Base-by-base conservation (phyloP, 2,329 filamentous ascomycete genomes). In the Lachnellula arida region DNA sequence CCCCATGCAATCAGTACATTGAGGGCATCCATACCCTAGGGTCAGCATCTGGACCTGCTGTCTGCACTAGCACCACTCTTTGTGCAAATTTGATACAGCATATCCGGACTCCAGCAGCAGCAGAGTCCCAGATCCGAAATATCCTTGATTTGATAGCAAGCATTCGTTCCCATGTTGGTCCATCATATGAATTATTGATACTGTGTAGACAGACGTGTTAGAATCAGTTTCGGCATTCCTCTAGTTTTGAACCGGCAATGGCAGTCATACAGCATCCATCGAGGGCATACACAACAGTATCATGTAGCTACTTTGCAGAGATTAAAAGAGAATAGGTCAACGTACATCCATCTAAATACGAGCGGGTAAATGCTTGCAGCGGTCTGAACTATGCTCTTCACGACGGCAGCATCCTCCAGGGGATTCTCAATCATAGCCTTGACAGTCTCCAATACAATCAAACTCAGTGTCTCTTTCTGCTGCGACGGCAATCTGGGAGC, bases 31-130 rank as follows among this genome's bases (percentile, higher is more conserved):
- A 72, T 81, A 96, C 90, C 76, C 90, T 85, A 64, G 89, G 88
- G 69, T 97, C 93, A 54, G 84, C 79, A 63, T 89, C 88, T 56
- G 87, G 76, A 47, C 90, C 90, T n/a, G 87, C 85, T 11, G 91
- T 97, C 73, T 99, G 93, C 17, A 91, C 89, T 63, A 97, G 82
- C 46, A 99, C 88, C 46, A 97, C 90, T 61, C 90, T 86, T 75
- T 99, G 93, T 39, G 91, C 87, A 72, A 99, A 99, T 73, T 99
- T 99, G 79, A 97, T 87, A 76, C 94, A 97, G 78, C 91, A 96
- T 71, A 97, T 87, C 66, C 87, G 87, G 60, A 97, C 83, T 2
- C 90, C 87, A 12, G 87, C 80, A 14, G 83, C 76, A 17, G 89
- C 86, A 44, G 78, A 81, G 65, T 97, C 93, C 93, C 95, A 97